phyloP scores from a whole-genome alignment of 1,284 basidiomycete genomes.

The Fomitopsis pinicola region DNA sequence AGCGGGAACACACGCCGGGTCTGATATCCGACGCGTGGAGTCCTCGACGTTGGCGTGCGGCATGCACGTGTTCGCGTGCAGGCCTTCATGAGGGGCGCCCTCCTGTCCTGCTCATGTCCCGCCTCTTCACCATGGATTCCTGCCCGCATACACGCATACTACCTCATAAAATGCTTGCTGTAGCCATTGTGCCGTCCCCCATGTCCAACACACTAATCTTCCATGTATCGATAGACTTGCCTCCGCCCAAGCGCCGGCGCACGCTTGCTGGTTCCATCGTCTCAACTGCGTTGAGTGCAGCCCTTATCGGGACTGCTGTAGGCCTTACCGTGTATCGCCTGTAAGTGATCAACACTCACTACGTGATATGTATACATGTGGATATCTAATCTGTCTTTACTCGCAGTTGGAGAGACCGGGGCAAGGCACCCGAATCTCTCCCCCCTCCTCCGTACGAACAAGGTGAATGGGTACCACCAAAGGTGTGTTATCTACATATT shows the following conservation, averaged over 20 bases:
- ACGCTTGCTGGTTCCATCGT: constrained; percentile 75
- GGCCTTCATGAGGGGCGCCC: constrained; percentile 1
- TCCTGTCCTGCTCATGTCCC: background rate
- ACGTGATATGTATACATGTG: background rate
- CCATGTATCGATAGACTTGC: constrained; percentile 49
- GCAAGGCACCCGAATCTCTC: constrained; percentile 43
- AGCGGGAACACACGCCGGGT: background rate
- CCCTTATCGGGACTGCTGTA: constrained; percentile 76
- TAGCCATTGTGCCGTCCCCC: constrained; percentile 22
- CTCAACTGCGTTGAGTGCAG: constrained; percentile 74
- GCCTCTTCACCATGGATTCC: constrained; percentile 7
- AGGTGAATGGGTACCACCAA: constrained; percentile 47
- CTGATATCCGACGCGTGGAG: background rate
- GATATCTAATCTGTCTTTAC: constrained; percentile 5
- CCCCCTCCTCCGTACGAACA: constrained; percentile 65
- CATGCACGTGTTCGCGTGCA: constrained; percentile 13
- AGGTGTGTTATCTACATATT: constrained; percentile 14
- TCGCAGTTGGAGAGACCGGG: constrained; percentile 62
- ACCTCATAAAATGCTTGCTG: constrained; percentile 12
- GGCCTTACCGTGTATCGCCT: constrained; percentile 79
- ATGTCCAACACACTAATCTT: constrained; percentile 28
- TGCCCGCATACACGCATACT: background rate
- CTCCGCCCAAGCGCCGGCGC: constrained; percentile 54
- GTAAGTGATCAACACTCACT: constrained; percentile 39
- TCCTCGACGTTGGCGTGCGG: constrained; percentile 6